Conservation (phyloP, 176 grass and related monocot species). For the Oryza punctata region DNA sequence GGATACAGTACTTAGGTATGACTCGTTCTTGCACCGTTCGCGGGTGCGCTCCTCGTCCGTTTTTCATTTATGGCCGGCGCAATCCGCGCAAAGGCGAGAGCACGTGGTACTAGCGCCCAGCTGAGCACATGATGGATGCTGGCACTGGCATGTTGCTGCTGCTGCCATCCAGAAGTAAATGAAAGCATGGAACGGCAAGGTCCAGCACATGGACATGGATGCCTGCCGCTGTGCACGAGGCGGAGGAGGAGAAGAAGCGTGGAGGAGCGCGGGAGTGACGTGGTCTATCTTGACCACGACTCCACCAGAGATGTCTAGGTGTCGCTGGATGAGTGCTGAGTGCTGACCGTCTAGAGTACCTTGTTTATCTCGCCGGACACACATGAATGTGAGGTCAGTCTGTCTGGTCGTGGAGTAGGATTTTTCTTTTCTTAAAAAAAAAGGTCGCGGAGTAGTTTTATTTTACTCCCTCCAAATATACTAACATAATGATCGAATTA, state of each 20-base stretch:
- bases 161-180: neutral
- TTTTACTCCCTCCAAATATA: too few relatives aligned
- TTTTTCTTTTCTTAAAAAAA: too few relatives aligned
- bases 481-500: too few relatives aligned
- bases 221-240: neutral
- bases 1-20: neutral
- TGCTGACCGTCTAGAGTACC: too few relatives aligned
- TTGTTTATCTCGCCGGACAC: too few relatives aligned
- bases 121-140: neutral
- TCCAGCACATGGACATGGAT: neutral
- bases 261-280: neutral
- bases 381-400: too few relatives aligned
- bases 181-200: neutral
- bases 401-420: too few relatives aligned
- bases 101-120: neutral
- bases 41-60: neutral
- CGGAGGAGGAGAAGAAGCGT: neutral
- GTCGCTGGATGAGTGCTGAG: neutral
- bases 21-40: neutral
- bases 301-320: neutral
- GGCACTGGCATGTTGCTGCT: too few relatives aligned
- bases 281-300: neutral
- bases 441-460: too few relatives aligned
- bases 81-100: neutral
- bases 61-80: neutral